A percentile compares a stretch with the other conserved stretches of the same genome.
phyloP scores from a whole-genome alignment of 1,284 basidiomycete genomes.

The Leccinum angustisporum region DNA sequence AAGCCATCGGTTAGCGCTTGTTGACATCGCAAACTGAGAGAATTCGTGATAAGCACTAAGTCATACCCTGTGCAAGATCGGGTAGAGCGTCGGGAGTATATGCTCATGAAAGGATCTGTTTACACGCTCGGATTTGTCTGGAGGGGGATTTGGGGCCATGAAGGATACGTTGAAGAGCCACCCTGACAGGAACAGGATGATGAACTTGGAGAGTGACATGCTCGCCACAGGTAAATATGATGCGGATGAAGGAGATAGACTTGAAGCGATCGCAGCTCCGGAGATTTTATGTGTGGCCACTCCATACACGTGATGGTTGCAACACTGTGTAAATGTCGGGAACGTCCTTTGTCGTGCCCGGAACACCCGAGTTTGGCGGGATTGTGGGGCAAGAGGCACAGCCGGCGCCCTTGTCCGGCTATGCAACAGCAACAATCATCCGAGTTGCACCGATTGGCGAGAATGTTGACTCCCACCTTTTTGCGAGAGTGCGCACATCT shows the following conservation, averaged over 20 bases:
- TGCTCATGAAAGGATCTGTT: slow-evolving; percentile 23
- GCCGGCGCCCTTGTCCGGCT: background rate
- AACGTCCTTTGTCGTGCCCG: background rate
- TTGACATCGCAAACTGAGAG: background rate
- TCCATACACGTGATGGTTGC: slow-evolving; percentile 23
- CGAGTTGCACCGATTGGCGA: no score
- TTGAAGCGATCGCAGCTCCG: background rate
- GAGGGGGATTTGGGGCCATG: slow-evolving; percentile 23
- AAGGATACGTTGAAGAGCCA: slow-evolving; percentile 31
- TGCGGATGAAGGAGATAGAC: background rate
- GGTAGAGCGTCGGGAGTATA: slow-evolving; percentile 21
- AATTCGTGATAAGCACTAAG: background rate
- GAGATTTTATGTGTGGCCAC: slow-evolving; percentile 15
- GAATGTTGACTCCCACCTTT: background rate
- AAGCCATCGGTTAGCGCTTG: slow-evolving; percentile 1
- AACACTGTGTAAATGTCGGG: background rate
- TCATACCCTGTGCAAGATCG: slow-evolving; percentile 26
- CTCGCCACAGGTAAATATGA: background rate
- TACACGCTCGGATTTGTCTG: slow-evolving; percentile 23
- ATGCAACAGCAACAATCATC: background rate
- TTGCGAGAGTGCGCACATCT: background rate
- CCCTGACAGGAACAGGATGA: slow-evolving; percentile 27
- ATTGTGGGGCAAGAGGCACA: background rate
- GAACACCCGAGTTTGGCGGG: background rate
- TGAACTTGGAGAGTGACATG: slow-evolving; percentile 26